Conservation (phyloP, 495 filamentous ascomycete genomes). For the Poronia punctata region DNA sequence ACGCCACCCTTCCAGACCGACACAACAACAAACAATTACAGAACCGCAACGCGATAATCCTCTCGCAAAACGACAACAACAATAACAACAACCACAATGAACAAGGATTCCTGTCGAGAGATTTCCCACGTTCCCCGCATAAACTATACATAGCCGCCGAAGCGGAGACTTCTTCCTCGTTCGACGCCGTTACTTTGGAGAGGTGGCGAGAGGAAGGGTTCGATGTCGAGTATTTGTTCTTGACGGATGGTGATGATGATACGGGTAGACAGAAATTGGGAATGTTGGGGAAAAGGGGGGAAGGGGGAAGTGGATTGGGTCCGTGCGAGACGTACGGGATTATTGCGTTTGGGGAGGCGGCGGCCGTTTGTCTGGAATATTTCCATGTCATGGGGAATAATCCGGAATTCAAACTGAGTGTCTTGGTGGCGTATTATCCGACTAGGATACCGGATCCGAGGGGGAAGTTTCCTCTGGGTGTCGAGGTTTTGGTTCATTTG, state of each 20-base stretch:
- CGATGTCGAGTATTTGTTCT: conserved; percentile 55
- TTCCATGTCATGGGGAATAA: conserved; percentile 32
- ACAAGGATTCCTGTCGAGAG: conserved; percentile 27
- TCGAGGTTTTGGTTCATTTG: conserved; percentile 42
- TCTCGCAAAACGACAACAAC: conserved; percentile 21
- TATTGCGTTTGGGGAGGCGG: conserved; percentile 31
- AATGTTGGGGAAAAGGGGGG: conserved; percentile 8
- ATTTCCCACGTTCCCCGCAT: conserved; percentile 37
- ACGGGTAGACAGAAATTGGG: conserved; percentile 44
- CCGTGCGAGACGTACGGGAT: conserved; percentile 32
- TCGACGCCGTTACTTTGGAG: conserved; percentile 48
- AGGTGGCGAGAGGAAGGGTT: conserved; percentile 65
- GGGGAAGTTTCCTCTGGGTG: conserved; percentile 31
- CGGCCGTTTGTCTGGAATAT: conserved; percentile 27
- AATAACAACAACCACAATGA: conserved; percentile 27
- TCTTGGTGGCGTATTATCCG: conserved; percentile 44
- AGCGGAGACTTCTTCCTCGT: conserved; percentile 47
- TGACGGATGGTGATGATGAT: conserved; percentile 39
- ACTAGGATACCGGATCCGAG: conserved; percentile 36
- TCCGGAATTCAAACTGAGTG: conserved; percentile 38
- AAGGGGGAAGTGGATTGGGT: conserved; percentile 12
- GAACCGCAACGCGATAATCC: conserved; percentile 25
- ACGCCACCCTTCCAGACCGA: conserved; percentile 23
- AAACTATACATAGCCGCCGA: conserved; percentile 60
- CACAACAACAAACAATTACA: conserved; percentile 15